Evolutionary conservation across 768 basidiomycete species (phyloP).

Genomic region (Podaxis sp.): DNA sequence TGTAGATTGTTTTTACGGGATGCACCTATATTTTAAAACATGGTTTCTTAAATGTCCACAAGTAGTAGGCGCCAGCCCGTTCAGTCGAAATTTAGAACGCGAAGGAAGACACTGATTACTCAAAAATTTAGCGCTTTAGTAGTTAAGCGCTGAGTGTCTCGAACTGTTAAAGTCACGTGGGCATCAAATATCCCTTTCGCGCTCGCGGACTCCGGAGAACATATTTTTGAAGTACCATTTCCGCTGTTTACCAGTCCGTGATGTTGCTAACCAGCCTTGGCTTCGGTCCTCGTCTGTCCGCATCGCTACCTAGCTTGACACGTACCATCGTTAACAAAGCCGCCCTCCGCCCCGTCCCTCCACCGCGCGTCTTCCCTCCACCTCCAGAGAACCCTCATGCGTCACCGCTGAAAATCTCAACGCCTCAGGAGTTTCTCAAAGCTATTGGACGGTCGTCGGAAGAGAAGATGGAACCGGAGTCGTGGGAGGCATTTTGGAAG

Average conservation of each 20-base stretch:
- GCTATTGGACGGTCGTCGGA: conserved; percentile 71
- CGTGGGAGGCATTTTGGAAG: conserved; percentile 77
- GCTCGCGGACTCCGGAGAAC: not conserved
- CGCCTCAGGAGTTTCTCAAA: conserved; percentile 65
- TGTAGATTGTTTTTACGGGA: conserved; percentile 76
- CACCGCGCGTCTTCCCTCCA: conserved; percentile 15
- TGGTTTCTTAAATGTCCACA: not conserved
- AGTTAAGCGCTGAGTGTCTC: too few species aligned
- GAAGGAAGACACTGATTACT: too few species aligned
- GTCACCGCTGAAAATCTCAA: conserved; percentile 44
- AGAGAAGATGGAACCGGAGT: conserved; percentile 58
- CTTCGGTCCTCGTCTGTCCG: conserved; percentile 21
- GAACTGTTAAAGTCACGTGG: not conserved
- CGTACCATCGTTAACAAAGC: conserved; percentile 35
- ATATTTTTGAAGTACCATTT: not conserved
- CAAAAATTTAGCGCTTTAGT: too few species aligned
- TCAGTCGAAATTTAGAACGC: too few species aligned
- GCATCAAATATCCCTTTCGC: not conserved
- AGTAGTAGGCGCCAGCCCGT: too few species aligned
- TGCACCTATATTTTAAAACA: conserved; percentile 75
- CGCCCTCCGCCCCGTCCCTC: conserved; percentile 31
- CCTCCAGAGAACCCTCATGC: not conserved
- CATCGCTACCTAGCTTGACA: conserved; percentile 24
- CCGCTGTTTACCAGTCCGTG: not conserved
- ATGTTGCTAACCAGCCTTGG: conserved; percentile 15